Percentiles rank a stretch among this genome's conserved stretches.
These are phyloP conservation scores for Larix kaempferi DNA, from an alignment of 75 land plant genomes.

Conservation along the genomic window DNA sequence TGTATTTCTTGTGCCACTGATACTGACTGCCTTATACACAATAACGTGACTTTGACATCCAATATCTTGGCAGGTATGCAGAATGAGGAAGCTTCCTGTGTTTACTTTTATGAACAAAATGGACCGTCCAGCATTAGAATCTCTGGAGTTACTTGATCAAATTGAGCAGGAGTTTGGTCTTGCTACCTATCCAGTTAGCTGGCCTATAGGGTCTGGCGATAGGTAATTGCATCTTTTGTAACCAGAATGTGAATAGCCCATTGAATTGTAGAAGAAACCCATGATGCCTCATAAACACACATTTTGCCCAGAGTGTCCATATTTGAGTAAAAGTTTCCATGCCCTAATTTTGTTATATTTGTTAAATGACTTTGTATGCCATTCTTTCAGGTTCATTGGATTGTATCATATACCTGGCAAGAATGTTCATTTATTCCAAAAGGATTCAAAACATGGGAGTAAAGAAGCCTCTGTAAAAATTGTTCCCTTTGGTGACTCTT, in stretches of 20 bases:
- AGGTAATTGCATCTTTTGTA: constrained; percentile 21
- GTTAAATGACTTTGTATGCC: not conserved
- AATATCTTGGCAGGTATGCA: constrained; percentile 36
- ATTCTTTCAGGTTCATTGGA: constrained; percentile 37
- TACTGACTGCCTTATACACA: not conserved
- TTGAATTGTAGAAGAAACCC: not conserved
- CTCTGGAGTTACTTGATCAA: constrained; percentile 47
- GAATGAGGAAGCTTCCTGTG: constrained; percentile 53
- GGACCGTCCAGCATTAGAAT: constrained; percentile 53
- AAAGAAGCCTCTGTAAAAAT: constrained; percentile 26
- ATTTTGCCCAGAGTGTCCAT: not conserved
- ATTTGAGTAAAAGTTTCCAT: not conserved
- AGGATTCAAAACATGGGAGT: constrained; percentile 43
- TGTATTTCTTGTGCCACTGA: constrained; percentile 3
- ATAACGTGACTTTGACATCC: not conserved
- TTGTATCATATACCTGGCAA: constrained; percentile 42
- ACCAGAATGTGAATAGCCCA: constrained; percentile 4
- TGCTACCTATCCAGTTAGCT: constrained; percentile 47
- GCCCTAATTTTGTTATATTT: not conserved
- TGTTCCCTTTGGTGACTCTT: constrained; percentile 30
- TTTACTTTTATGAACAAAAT: constrained; percentile 55
- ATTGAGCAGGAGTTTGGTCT: constrained; percentile 52
- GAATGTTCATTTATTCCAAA: constrained; percentile 43
- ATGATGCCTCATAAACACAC: not conserved
- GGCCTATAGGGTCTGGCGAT: constrained; percentile 62